Percentiles rank a stretch among this genome's conserved stretches.
Evolutionary conservation across 371 early-diverging fungal species (phyloP).

Genomic region (Circinella umbellata): DNA sequence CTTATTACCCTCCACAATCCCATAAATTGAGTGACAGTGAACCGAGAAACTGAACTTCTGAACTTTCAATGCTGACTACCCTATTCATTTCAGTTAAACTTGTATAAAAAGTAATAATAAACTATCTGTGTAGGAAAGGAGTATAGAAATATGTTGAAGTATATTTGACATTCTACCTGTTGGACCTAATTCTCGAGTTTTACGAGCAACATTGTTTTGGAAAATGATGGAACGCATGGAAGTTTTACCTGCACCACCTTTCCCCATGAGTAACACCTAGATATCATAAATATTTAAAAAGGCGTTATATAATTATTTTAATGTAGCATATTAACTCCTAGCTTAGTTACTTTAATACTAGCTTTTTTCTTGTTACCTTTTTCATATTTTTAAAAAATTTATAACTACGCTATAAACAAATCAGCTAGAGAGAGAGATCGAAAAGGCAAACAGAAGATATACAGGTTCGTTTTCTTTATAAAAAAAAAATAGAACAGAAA

Average conservation of each 20-base stretch:
- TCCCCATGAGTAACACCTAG: constrained; percentile 25
- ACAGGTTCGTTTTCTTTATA: too few species aligned
- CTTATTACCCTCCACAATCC: constrained; percentile 80
- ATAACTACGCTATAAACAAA: too few species aligned
- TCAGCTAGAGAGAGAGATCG: too few species aligned
- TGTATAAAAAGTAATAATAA: too few species aligned
- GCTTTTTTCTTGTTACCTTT: neutral
- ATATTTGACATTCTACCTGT: constrained; percentile 13
- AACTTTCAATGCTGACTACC: constrained; percentile 91
- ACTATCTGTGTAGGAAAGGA: too few species aligned
- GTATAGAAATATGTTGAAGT: too few species aligned
- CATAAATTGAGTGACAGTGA: constrained; percentile 89
- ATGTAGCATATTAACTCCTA: too few species aligned
- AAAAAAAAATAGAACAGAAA: neutral
- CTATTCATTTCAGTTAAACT: neutral
- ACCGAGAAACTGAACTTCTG: constrained; percentile 87
- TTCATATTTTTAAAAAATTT: neutral
- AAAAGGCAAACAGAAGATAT: too few species aligned
- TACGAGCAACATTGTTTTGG: constrained; percentile 70
- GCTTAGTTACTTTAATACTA: too few species aligned
- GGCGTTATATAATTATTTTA: too few species aligned
- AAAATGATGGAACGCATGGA: constrained; percentile 96
- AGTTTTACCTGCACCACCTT: constrained; percentile 67
- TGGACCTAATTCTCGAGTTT: constrained; percentile 20
- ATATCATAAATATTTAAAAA: neutral